Evolutionary conservation across 805 yeast genomes (phyloP).

Genomic region (Wickerhamiella siamensis): DNA sequence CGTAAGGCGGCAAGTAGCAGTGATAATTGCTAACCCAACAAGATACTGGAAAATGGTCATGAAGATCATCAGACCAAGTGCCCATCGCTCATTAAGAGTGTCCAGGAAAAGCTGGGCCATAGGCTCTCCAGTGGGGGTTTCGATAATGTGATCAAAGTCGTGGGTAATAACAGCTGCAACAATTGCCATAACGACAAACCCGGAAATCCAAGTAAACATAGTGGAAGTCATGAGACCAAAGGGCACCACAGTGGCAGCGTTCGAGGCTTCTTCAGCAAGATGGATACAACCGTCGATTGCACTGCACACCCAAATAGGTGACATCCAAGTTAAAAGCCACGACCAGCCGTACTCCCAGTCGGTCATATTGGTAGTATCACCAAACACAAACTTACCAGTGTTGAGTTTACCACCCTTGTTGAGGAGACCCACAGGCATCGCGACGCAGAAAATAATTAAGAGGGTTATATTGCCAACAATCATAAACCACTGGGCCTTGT

Average conservation of each 20-base stretch:
- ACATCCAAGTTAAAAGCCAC: conserved; percentile 32
- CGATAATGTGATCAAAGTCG: conserved; percentile 31
- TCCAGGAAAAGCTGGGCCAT: conserved; percentile 40
- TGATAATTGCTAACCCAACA: conserved; percentile 51
- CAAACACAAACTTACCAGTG: conserved; percentile 39
- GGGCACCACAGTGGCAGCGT: conserved; percentile 50
- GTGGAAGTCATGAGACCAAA: conserved; percentile 48
- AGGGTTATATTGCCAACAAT: conserved; percentile 38
- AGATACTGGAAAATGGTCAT: conserved; percentile 36
- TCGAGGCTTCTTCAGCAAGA: conserved; percentile 51
- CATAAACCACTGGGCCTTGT: conserved; percentile 43
- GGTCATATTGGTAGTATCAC: conserved; percentile 37
- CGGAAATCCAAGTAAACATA: conserved; percentile 38
- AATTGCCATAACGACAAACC: conserved; percentile 39
- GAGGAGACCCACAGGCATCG: conserved; percentile 40
- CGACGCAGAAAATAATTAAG: conserved; percentile 41
- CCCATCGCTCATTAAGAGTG: conserved; percentile 30
- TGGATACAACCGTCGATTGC: conserved; percentile 61
- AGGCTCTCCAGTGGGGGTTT: conserved; percentile 40
- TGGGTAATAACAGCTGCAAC: conserved; percentile 37
- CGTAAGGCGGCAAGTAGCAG: conserved; percentile 54
- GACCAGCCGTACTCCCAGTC: conserved; percentile 51
- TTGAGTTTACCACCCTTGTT: conserved; percentile 26
- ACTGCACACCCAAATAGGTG: conserved; percentile 36
- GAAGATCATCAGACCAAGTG: conserved; percentile 31